These are phyloP conservation scores for Thelephora ganbajun DNA, from an alignment of 768 basidiomycete species.

Conservation along the genomic window DNA sequence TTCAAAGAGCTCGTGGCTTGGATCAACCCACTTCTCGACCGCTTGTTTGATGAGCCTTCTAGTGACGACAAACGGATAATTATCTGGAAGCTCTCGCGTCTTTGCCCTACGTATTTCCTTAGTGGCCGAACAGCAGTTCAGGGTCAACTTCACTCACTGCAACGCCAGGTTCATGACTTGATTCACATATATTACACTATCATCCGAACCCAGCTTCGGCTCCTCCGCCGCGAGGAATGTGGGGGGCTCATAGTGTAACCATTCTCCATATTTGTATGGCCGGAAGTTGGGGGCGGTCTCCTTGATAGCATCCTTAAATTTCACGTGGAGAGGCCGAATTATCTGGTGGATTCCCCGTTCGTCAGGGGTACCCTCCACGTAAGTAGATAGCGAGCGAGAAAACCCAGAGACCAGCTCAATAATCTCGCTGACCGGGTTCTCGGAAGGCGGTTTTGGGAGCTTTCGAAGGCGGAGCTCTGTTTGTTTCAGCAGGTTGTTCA, in stretches of 20 bases:
- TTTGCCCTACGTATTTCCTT: conserved; percentile 31
- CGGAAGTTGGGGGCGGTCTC: conserved; percentile 43
- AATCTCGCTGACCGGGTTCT: conserved; percentile 45
- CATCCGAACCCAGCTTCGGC: background rate
- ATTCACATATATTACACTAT: conserved; percentile 29
- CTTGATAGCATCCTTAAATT: conserved; percentile 34
- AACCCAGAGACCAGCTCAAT: conserved; percentile 34
- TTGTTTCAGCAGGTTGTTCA: conserved; percentile 28
- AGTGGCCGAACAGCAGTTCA: background rate
- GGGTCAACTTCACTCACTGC: conserved; percentile 22
- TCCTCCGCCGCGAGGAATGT: conserved; percentile 14
- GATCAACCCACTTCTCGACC: conserved; percentile 33
- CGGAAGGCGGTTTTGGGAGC: conserved; percentile 39
- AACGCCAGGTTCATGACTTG: conserved; percentile 34
- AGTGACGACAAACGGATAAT: conserved; percentile 52
- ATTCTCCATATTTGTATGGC: conserved; percentile 24
- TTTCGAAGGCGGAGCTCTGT: conserved; percentile 19
- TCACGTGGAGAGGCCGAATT: conserved; percentile 33
- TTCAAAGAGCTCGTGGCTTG: conserved; percentile 31
- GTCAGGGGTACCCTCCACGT: conserved; percentile 40
- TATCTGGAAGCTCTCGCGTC: conserved; percentile 56
- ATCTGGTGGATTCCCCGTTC: conserved; percentile 38
- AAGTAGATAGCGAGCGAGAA: conserved; percentile 24
- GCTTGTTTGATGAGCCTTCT: conserved; percentile 31
- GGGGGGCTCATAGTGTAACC: background rate